Base-by-base conservation (phyloP, 108 stramenopile species). In the Cyclotella atomus region DNA sequence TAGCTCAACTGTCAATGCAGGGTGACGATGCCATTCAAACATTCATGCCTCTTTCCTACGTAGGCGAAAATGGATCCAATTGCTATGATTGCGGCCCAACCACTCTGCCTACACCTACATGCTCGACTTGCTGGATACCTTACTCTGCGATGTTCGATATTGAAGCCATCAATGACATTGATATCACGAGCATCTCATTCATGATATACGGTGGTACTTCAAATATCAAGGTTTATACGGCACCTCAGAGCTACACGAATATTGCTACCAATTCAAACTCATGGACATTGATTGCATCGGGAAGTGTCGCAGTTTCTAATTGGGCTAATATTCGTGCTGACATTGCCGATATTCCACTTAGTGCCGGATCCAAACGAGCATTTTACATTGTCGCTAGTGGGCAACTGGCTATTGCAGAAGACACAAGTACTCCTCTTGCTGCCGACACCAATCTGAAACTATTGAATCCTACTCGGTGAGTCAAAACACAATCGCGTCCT, bases 101-200 rank as follows among this genome's bases (percentile, higher is more conserved):
- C 47, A 71, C 70, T 43, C 14, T 70, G 2, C 3, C 7, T 10
- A 57, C 68, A 15, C 29, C 68, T 28, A 9, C 16, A 4, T 29
- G 68, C 32, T 20, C 15, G 14, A 7, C 30, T 9, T 47, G 45
- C 27, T 24, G 3, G 2, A 3, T 38, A 28, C 64, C 45, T 3
- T 23, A 47, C 5, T 43, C 45, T 27, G 29, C 47, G 7, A 45
- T 47, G 45, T 45, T 65, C 47, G 64, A 65, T 65, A 25, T 65
- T 3, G 7, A 29, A 29, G 64, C 64, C 7, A 47, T 29, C 15
- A 65, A 23, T 5, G 45, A 65, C 45, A 65, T 65, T 30, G 27
- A 19, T 7, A 7, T 65, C 12, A 16, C 27, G 7, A 49, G n/a
- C 2, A 29, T 65, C 14, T 7, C 4, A 12, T 65, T 65, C 28